Conservation (phyloP, 305 asterid species). For the Fraxinus floribunda region DNA sequence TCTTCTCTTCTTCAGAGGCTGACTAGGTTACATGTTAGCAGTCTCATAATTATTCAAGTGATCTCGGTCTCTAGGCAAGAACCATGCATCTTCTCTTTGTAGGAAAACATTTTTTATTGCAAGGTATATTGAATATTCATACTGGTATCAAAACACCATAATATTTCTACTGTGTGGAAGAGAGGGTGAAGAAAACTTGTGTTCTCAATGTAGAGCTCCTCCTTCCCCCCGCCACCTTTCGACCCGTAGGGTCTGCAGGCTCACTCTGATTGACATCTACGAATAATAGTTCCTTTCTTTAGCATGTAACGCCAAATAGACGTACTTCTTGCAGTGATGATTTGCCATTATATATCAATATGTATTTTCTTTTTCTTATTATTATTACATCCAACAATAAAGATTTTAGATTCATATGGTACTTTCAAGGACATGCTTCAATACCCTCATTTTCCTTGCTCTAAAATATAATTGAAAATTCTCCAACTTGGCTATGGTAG, state of each 20-base stretch:
- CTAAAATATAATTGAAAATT: not conserved
- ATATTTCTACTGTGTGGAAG: not conserved
- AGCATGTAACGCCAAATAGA: not conserved
- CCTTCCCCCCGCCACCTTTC: not conserved
- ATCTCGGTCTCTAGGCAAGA: not conserved
- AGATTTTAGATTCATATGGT: not conserved
- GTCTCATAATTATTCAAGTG: not conserved
- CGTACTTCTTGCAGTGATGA: not conserved
- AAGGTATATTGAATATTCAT: not conserved
- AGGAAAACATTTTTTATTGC: not conserved
- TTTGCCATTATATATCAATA: not conserved
- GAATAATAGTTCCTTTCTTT: not conserved
- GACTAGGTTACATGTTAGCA: slow-evolving; percentile 29
- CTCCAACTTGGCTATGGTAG: not conserved
- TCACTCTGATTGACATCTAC: not conserved
- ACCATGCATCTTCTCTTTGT: not conserved
- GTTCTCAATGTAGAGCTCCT: not conserved
- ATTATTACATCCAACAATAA: not conserved
- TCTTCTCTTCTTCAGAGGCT: slow-evolving; percentile 9
- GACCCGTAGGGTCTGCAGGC: not conserved
- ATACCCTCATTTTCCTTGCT: not conserved
- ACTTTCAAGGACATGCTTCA: not conserved
- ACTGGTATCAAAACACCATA: not conserved
- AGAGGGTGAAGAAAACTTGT: not conserved
- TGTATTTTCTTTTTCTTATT: not conserved